A percentile compares a stretch with the other conserved stretches of the same genome.
Conservation (phyloP, 345 rosid genomes). For the Pseudoturritis turrita region DNA sequence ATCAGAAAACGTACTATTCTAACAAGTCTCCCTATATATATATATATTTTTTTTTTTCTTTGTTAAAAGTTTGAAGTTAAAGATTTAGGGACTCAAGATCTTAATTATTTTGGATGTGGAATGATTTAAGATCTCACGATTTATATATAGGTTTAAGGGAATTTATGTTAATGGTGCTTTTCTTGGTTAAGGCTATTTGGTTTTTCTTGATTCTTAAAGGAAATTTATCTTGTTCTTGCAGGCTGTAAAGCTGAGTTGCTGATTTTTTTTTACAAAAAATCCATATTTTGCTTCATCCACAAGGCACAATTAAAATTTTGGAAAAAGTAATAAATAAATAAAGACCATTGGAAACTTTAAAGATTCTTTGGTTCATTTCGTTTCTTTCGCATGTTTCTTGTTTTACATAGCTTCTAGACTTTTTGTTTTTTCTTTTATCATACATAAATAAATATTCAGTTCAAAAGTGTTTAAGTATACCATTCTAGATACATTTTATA, state of each 20-base stretch:
- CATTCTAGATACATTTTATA: background rate
- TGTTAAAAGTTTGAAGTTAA: background rate
- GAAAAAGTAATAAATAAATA: too few species aligned
- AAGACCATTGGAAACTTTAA: too few species aligned
- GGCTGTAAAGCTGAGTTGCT: constrained; percentile 22
- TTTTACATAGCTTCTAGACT: background rate
- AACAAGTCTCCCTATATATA: too few species aligned
- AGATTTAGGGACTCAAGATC: too few species aligned
- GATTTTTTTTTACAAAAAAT: constrained; percentile 11
- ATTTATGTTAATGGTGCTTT: constrained; percentile 60
- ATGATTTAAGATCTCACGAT: background rate
- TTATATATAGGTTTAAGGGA: constrained; percentile 23
- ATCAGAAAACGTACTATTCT: too few species aligned
- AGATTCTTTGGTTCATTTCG: constrained; percentile 18
- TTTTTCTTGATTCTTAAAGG: constrained; percentile 32
- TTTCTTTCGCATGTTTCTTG: constrained; percentile 2
- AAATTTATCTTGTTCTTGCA: constrained; percentile 6
- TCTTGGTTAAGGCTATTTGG: constrained; percentile 57
- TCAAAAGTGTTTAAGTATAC: background rate
- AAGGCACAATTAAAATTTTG: constrained; percentile 14
- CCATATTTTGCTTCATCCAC: constrained; percentile 25
- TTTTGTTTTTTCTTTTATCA: background rate
- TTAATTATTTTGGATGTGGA: constrained; percentile 20
- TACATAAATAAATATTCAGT: background rate
- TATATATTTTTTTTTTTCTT: background rate